Evolutionary conservation across 139 green algal genomes (phyloP), one percentile per base, ranked within the genome.

Genomic region (Chlamydomonas schloesseri): DNA sequence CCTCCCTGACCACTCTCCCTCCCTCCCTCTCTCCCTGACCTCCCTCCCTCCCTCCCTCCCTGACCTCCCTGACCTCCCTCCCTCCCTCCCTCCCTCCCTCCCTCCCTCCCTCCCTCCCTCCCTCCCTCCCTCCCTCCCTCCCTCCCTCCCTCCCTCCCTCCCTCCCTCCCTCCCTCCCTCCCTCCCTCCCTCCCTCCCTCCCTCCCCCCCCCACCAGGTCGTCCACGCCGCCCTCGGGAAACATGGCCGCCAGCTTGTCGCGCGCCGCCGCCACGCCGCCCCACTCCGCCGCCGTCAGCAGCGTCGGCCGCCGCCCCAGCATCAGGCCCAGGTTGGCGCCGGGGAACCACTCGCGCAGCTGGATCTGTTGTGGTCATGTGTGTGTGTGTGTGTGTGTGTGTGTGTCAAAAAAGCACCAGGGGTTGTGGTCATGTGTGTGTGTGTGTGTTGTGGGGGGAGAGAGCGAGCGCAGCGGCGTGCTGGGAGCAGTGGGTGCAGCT

Each of bases 221-320:
- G 29, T 46, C 42, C 34, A 74, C 36, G 17, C 53, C 65, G 26
- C 69, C 71, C 71, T 78, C 58, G n/a, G 71, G 82, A 29, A 88
- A 80, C 55, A 82, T 74, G 21, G 50, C 46, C 2, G 67, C 2
- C 42, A 90, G 81, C 74, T 88, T 88, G 50, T 37, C n/a, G 24
- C 58, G 67, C 0, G 87, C 87, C 9, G 50, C 34, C 23, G 36
- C 73, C 21, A 90, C 80, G 17, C 67, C 87, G 57, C 65, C 18
- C 71, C 64, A 90, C 36, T 86, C 67, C 23, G 57, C 84, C 47
- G 65, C 73, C 57, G 82, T 81, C 34, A 90, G 87, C 74, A 90
- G 69, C 6, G 81, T 83, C 57, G 87, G 87, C 1, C 81, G 57
- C 21, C 36, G 50, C 14, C 28, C 34, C 2, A 90, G 42, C 55